Base-by-base conservation (phyloP, 2,329 filamentous ascomycete species). In the Pseudocercospora crystallina region DNA sequence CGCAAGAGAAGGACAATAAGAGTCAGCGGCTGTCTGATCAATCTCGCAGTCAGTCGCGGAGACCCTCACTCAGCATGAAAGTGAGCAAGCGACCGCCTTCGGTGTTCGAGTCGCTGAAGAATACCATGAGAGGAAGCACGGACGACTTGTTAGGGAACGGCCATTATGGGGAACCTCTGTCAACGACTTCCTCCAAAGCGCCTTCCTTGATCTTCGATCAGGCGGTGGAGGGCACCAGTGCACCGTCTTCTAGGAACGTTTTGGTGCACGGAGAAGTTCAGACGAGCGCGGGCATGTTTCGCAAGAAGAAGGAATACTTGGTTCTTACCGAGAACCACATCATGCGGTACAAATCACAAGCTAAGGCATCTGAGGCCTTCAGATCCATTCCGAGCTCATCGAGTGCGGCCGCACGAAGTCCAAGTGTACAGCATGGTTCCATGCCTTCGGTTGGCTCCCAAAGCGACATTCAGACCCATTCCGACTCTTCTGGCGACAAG, bases 261-360 rank as follows among this genome's bases (percentile, higher is more conserved):
- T 69, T 87, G 33, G 78, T 84, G 56, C 81, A 87, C 70, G 85
- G 85, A 33, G 85, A 87, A 64, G 81, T 87, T 12, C 84, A 88
- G 68, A 87, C 82, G 10, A 83, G 82, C 42, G 84, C 80, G 49
- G 80, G 81, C 53, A 81, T 88, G 76, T 86, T 87, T 69, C 76
- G 84, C 65, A 87, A 86, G 71, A 86, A 84, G 71, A 85, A 80
- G 68, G 84, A 88, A 65, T 89, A 86, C 61, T 72, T 89, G 47
- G 85, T 88, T 11, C 72, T 89, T 57, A 89, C 84, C 5, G 85
- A 87, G 57, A 80, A 78, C 5, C 82, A 87, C 66, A 70, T 89
- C 48, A 71, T 87, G 47, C 78, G 85, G 10, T 87, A 85, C 73
- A 86, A 87, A 67, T 85, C 74, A 61, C 82, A 86, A 59, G 71